These are phyloP conservation scores for Exophiala phaeomuriformis DNA, from an alignment of 2,329 filamentous ascomycete genomes.

Conservation along the genomic window DNA sequence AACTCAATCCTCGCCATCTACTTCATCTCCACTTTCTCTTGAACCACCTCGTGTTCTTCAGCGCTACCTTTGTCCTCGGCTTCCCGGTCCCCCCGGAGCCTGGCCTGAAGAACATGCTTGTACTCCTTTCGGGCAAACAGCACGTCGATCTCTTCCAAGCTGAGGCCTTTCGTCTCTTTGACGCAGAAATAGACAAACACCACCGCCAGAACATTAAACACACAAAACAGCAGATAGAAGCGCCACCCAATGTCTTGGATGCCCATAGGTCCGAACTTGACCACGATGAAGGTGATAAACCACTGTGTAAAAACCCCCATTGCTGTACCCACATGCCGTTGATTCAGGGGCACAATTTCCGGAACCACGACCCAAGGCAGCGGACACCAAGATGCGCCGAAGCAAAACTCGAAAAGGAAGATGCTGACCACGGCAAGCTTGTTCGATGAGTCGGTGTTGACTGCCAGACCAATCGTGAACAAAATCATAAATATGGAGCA, in stretches of 20 bases:
- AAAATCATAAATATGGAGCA: constrained; percentile 16
- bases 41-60: neutral
- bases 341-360: constrained; percentile 46
- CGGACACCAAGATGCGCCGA: constrained; percentile 17
- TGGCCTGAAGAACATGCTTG: constrained; percentile 17
- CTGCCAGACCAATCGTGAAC: constrained; percentile 17
- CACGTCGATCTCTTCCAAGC: constrained; percentile 50
- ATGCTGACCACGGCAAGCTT: constrained; percentile 16
- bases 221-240: constrained; percentile 39
- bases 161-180: constrained; percentile 50
- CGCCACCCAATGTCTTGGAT: constrained; percentile 38
- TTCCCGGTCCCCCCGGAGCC: constrained; percentile 10
- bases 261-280: constrained; percentile 19
- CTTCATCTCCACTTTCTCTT: constrained; percentile 3
- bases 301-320: constrained; percentile 46
- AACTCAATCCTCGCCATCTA: neutral
- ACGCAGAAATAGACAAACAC: constrained; percentile 48
- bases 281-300: constrained; percentile 27
- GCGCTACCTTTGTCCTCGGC: constrained; percentile 5
- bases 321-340: constrained; percentile 45
- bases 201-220: constrained; percentile 41
- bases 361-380: constrained; percentile 35
- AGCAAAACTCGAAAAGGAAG: constrained; percentile 17
- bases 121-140: constrained; percentile 38
- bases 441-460: constrained; percentile 13